These are phyloP conservation scores for Euphorbia schlechtendalii DNA, from an alignment of 441 rosid genomes.

Conservation along the genomic window DNA sequence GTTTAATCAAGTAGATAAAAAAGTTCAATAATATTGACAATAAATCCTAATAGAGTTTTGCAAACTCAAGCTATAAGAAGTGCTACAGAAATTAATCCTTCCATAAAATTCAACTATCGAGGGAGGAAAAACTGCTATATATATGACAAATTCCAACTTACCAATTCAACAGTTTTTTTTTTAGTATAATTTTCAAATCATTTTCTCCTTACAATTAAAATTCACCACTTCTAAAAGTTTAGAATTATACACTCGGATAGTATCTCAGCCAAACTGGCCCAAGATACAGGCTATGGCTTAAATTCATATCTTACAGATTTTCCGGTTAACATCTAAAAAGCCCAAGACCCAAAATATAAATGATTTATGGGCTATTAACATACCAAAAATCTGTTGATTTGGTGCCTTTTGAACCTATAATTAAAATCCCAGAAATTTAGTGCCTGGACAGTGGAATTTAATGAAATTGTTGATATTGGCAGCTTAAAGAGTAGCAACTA, in stretches of 20 bases:
- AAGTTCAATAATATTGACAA: not conserved
- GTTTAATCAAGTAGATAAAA: not conserved
- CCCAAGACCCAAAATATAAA: not conserved
- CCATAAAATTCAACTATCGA: not conserved
- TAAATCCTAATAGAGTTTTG: not conserved
- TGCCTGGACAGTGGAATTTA: too few species aligned
- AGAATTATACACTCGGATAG: not conserved
- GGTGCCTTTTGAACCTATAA: too few species aligned
- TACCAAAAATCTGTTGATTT: too few species aligned
- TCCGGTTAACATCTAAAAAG: not conserved
- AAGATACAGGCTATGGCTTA: not conserved
- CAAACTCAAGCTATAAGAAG: not conserved
- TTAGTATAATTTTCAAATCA: too few species aligned
- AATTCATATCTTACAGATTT: not conserved
- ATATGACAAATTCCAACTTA: not conserved
- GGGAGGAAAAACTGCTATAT: not conserved
- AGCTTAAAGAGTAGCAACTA: too few species aligned
- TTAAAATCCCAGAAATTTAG: too few species aligned
- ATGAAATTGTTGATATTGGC: too few species aligned
- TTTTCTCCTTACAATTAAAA: too few species aligned
- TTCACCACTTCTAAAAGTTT: too few species aligned
- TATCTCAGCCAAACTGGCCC: not conserved
- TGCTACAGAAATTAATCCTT: not conserved
- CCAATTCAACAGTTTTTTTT: too few species aligned
- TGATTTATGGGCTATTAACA: too few species aligned